A percentile compares a stretch with the other conserved stretches of the same genome.
Evolutionary conservation across 352 stramenopile genomes (phyloP).

Genomic region (Pythium dissimile): DNA sequence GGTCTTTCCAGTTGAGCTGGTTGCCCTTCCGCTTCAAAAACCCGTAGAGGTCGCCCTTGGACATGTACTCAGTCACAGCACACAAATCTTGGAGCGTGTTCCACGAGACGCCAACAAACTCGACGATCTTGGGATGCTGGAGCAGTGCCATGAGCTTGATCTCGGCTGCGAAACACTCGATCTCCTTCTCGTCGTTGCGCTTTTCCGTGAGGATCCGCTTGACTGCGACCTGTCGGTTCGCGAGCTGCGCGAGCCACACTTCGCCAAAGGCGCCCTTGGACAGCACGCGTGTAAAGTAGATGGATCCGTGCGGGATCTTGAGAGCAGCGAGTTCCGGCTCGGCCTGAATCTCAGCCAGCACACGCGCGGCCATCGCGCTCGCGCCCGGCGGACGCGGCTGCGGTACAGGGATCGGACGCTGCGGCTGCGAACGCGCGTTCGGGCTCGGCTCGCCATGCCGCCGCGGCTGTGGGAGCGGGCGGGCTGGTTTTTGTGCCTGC

Average conservation of each 20-base stretch:
- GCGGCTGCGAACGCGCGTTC: slow-evolving; percentile 16
- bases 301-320: slow-evolving; percentile 63
- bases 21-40: slow-evolving; percentile 68
- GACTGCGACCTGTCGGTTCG: slow-evolving; percentile 74
- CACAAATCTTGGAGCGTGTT: slow-evolving; percentile 65
- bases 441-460: not conserved
- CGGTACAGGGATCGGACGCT: slow-evolving; percentile 4
- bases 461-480: not conserved
- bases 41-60: slow-evolving; percentile 64
- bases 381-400: slow-evolving; percentile 20
- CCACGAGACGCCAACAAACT: slow-evolving; percentile 79
- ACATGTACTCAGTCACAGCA: slow-evolving; percentile 83
- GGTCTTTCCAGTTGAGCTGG: slow-evolving; percentile 66
- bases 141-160: slow-evolving; percentile 87
- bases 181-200: slow-evolving; percentile 79
- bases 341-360: slow-evolving; percentile 69
- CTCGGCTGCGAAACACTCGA: slow-evolving; percentile 80
- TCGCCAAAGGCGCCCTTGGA: slow-evolving; percentile 86
- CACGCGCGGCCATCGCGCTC: slow-evolving; percentile 41
- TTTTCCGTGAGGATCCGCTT: slow-evolving; percentile 83
- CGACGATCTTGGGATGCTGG: slow-evolving; percentile 77
- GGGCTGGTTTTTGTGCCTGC: not conserved
- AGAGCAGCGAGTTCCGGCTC: slow-evolving; percentile 46
- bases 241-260: slow-evolving; percentile 79
- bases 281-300: slow-evolving; percentile 83